Evolutionary conservation across 2,329 filamentous ascomycete species (phyloP).

Genomic region (Boeremia exigua): DNA sequence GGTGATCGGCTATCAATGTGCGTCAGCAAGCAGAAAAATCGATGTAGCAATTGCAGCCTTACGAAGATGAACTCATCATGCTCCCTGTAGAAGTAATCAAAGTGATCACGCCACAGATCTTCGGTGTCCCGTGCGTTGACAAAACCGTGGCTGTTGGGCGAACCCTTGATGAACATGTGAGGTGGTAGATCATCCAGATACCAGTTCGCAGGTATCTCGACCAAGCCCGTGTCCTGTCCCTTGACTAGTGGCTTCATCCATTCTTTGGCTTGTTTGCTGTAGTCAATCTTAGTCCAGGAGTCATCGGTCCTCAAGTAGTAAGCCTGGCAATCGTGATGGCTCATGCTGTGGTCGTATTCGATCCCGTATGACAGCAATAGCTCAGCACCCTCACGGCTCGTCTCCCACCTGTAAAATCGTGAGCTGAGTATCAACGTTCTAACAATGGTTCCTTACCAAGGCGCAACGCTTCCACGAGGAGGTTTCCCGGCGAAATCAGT

Average conservation of each 20-base stretch:
- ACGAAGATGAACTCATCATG: slow-evolving; percentile 76
- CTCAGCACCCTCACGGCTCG: slow-evolving; percentile 69
- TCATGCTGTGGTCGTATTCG: slow-evolving; percentile 72
- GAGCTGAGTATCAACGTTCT: slow-evolving; percentile 45
- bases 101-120: slow-evolving; percentile 69
- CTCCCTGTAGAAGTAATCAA: slow-evolving; percentile 76
- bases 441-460: slow-evolving; percentile 56
- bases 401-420: slow-evolving; percentile 63
- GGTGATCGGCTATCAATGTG: slow-evolving; percentile 62
- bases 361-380: slow-evolving; percentile 70
- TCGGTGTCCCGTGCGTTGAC: slow-evolving; percentile 63
- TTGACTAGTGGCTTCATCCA: slow-evolving; percentile 71
- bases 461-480: slow-evolving; percentile 74
- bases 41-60: slow-evolving; percentile 52
- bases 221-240: slow-evolving; percentile 66
- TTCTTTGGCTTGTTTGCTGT: slow-evolving; percentile 63
- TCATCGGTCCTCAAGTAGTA: slow-evolving; percentile 71
- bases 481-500: slow-evolving; percentile 74
- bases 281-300: slow-evolving; percentile 71
- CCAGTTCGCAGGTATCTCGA: slow-evolving; percentile 71
- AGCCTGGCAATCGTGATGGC: slow-evolving; percentile 67
- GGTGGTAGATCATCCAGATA: slow-evolving; percentile 65
- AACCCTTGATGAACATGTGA: slow-evolving; percentile 74
- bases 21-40: background rate
- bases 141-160: slow-evolving; percentile 68